Evolutionary conservation across 495 filamentous ascomycete genomes (phyloP).

Genomic region (Talaromyces borbonicus): DNA sequence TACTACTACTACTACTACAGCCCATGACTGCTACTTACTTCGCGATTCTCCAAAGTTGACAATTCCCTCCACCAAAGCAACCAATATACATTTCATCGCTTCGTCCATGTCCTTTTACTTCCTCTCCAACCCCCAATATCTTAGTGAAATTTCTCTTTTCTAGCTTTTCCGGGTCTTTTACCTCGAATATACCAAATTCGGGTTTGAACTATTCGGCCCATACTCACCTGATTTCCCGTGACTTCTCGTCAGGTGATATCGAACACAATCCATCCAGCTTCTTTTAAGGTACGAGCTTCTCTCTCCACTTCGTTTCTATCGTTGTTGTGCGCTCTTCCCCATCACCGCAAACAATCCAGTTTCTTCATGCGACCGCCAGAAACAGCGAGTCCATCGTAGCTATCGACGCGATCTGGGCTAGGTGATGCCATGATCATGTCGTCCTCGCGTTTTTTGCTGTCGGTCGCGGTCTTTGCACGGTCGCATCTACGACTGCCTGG

Average conservation of each 20-base stretch:
- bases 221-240: conserved; percentile 38
- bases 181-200: conserved; percentile 22
- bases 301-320: conserved; percentile 11
- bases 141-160: conserved; percentile 14
- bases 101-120: neutral
- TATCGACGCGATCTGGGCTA: neutral
- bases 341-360: too few species aligned
- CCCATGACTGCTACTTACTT: too few species aligned
- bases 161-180: conserved; percentile 14
- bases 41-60: neutral
- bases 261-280: conserved; percentile 26
- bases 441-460: conserved; percentile 2
- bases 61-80: neutral
- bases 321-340: too few species aligned
- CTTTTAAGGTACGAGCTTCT: conserved; percentile 26
- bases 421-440: neutral
- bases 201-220: conserved; percentile 7
- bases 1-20: too few species aligned
- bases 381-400: neutral
- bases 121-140: conserved; percentile 6
- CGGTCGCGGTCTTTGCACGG: conserved; percentile 3
- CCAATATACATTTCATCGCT: neutral
- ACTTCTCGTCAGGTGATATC: conserved; percentile 45
- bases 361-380: too few species aligned
- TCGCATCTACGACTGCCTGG: neutral